Evolutionary conservation across 192 early-diverging fungal species (phyloP).

Genomic region (Coemansia javaensis): DNA sequence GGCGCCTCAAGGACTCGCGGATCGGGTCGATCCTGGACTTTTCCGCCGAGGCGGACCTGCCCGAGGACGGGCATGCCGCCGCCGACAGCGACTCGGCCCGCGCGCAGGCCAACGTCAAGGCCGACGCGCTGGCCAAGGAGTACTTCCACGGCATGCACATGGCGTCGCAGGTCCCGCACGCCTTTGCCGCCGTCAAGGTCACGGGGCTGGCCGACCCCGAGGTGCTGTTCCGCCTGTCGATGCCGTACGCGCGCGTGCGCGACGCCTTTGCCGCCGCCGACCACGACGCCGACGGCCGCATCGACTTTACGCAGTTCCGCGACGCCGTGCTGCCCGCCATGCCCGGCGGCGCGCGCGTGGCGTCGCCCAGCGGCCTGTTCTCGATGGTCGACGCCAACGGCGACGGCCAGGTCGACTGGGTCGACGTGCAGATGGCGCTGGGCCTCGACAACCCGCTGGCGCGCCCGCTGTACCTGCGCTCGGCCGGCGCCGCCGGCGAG

Average conservation of each 20-base stretch:
- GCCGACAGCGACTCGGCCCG: slow-evolving; percentile 42
- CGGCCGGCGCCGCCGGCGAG: slow-evolving; percentile 7
- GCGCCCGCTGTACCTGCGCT: slow-evolving; percentile 45
- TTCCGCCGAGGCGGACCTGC: slow-evolving; percentile 80
- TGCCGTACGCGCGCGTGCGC: slow-evolving; percentile 25
- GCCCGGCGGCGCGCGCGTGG: slow-evolving; percentile 25
- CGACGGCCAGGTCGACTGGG: slow-evolving; percentile 59
- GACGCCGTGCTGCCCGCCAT: slow-evolving; percentile 32
- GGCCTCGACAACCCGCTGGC: slow-evolving; percentile 58
- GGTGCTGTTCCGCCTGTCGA: slow-evolving; percentile 69
- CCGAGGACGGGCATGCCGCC: slow-evolving; percentile 46
- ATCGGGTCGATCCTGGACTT: slow-evolving; percentile 87
- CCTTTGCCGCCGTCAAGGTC: slow-evolving; percentile 84
- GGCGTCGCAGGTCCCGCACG: slow-evolving; percentile 58
- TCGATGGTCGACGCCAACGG: slow-evolving; percentile 45
- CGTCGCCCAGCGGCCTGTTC: slow-evolving; percentile 45
- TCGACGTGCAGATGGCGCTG: slow-evolving; percentile 61
- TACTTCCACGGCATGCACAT: slow-evolving; percentile 71
- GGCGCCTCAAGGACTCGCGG: slow-evolving; percentile 52
- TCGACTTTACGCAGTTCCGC: slow-evolving; percentile 47
- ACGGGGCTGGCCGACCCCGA: slow-evolving; percentile 76
- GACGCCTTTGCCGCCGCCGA: slow-evolving; percentile 50
- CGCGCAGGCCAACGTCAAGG: slow-evolving; percentile 55
- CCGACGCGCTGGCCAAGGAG: slow-evolving; percentile 62
- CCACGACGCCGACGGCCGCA: slow-evolving; percentile 52